Base-by-base conservation (phyloP, 768 basidiomycete species). In the Asterophora lycoperdoides region DNA sequence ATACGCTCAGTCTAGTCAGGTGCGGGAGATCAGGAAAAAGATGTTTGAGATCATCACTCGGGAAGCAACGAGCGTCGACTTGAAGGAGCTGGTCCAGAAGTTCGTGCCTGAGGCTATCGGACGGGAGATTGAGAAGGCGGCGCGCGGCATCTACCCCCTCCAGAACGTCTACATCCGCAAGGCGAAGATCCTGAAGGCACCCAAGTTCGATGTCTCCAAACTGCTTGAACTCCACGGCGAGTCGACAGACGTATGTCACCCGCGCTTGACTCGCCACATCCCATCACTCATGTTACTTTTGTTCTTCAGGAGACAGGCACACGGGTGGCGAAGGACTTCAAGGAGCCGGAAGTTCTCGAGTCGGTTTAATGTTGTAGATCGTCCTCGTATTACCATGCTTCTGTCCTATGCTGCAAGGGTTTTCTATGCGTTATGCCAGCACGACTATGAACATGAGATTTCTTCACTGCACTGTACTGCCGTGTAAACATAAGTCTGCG, bases 131-230 rank as follows among this genome's bases (percentile, higher is more conserved):
- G 96, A 99, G 83, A 99, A 99, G 79, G 86, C 95, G 45, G 80
- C 86, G 54, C 79, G 92, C 63, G 89, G 86, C 70, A 98, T 98
- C 76, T 99, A 94, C 78, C 96, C 96, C 60, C 75, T 99, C 65
- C 94, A 98, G 79, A 98, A 98, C 70, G 94, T 97, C 66, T 95
- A 93, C 76, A 81, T 98, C 64, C 89, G 96, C 74, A 98, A 99
- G 79, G 94, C 89, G 60, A 99, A 99, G 81, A 97, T 99, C 67
- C 78, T 99, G 64, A 98, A 97, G 75, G 78, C 94, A 55, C 96
- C 96, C 56, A 96, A 95, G 70, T 93, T 95, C 68, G 94, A 96
- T 69, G 78, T 93, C 48, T 84, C 88, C 56, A 98, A 98, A 75
- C 78, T 98, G 43, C 81, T 98, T 56, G 96, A 99, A 70, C 83